Evolutionary conservation across 768 basidiomycete genomes (phyloP).

Genomic region (Leccinum boreale): DNA sequence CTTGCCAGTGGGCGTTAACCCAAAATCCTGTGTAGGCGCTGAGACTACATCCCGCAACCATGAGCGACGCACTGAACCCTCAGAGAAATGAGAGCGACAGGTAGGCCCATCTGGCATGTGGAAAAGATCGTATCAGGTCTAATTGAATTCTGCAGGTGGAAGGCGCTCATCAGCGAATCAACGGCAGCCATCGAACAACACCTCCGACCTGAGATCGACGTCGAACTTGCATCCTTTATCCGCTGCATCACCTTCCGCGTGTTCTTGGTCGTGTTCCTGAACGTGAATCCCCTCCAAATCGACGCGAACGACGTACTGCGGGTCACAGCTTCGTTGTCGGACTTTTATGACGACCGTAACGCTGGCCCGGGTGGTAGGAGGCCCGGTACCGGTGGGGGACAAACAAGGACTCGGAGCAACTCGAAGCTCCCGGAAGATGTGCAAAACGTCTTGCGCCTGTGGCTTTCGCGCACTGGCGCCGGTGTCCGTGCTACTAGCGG

Average conservation of each 20-base stretch:
- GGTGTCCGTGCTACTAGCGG: neutral
- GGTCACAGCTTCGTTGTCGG: constrained; percentile 42
- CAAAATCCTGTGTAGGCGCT: constrained; percentile 4
- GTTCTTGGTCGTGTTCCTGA: constrained; percentile 42
- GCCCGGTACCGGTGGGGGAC: neutral
- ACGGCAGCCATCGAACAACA: constrained; percentile 6
- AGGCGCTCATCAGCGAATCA: constrained; percentile 9
- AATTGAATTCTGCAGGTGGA: constrained; percentile 16
- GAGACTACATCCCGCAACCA: constrained; percentile 4
- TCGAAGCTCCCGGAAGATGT: constrained; percentile 31
- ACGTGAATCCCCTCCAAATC: constrained; percentile 21
- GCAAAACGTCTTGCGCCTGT: constrained; percentile 35
- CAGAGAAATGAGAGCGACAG: constrained; percentile 10
- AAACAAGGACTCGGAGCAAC: constrained; percentile 2
- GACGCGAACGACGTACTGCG: constrained; percentile 28
- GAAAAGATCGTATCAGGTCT: neutral
- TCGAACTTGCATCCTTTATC: constrained; percentile 39
- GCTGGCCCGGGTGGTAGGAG: neutral
- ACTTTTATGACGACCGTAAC: constrained; percentile 37
- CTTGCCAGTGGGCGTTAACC: constrained; percentile 4
- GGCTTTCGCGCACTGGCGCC: constrained; percentile 34
- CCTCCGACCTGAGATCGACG: constrained; percentile 9
- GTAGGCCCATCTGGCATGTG: constrained; percentile 4
- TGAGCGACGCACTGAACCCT: neutral
- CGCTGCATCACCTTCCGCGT: constrained; percentile 43